These are phyloP conservation scores for Aquilaria sinensis DNA, from an alignment of 345 rosid species.

Conservation along the genomic window DNA sequence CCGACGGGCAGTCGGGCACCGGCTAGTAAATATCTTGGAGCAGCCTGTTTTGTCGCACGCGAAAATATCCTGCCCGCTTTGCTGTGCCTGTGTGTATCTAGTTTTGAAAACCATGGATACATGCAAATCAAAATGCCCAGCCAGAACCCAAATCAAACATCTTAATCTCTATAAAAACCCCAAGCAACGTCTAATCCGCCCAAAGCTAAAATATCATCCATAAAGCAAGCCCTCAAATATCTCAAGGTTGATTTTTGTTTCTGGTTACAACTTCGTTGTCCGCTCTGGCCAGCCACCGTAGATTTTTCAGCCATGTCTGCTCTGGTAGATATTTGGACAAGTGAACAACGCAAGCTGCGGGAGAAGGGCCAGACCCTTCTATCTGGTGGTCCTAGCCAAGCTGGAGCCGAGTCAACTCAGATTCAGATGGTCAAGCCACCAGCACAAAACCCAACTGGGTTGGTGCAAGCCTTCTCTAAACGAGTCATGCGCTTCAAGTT, in stretches of 20 bases:
- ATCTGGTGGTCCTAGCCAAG: slow-evolving; percentile 11
- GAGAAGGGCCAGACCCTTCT: slow-evolving; percentile 28
- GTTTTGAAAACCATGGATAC: too few relatives aligned
- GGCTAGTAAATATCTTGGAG: too few relatives aligned
- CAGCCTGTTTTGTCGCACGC: too few relatives aligned
- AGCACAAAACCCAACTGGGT: neutral
- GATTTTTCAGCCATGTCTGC: slow-evolving; percentile 29
- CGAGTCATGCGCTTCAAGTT: neutral
- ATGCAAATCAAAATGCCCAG: too few relatives aligned
- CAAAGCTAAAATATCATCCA: neutral
- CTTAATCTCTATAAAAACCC: neutral
- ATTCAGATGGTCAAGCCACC: neutral
- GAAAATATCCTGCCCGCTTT: too few relatives aligned
- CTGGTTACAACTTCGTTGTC: neutral
- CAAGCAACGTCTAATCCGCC: neutral
- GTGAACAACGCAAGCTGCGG: slow-evolving; percentile 26
- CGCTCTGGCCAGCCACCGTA: neutral
- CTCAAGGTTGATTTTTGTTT: neutral
- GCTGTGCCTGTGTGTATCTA: too few relatives aligned
- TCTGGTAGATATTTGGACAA: slow-evolving; percentile 39
- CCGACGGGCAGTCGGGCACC: too few relatives aligned
- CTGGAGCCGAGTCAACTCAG: neutral
- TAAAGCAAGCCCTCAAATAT: neutral
- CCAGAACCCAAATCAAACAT: neutral
- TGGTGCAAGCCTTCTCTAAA: neutral